Evolutionary conservation across 1,284 basidiomycete species (phyloP), one percentile per base, ranked within the genome.

Genomic region (Apiotrichum sp.): DNA sequence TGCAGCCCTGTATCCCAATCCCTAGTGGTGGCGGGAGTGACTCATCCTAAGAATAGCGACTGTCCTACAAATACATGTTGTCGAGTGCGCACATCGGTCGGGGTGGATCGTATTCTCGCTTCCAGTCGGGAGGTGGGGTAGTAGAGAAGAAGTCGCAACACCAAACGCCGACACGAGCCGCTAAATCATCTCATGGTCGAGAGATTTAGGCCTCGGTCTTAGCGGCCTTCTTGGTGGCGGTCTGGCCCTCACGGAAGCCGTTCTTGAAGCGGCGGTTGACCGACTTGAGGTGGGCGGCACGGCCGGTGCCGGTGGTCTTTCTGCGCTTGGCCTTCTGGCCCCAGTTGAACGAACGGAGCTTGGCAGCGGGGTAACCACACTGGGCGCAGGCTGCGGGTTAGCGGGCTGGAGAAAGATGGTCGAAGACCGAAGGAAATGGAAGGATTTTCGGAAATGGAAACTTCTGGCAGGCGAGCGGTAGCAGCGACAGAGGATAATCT

Each of bases 261-360:
- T 98, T 98, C 88, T 98, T 98, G 86, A 95, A 95, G 70, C 89
- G 84, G 74, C 89, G 85, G 66, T 86, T 85, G 52, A 96, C 93
- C 57, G 82, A 78, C 84, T 93, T 96, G 79, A 98, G 84, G 85
- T 93, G 86, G 66, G 83, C 82, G 93, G 97, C 96, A 73, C 95
- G 85, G 66, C 95, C 95, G 68, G 95, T 93, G 68, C 95, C 95
- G 65, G 74, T 93, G 55, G 93, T 96, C 86, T 96, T 95, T 86
- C 95, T 87, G 81, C 95, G 87, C 86, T 98, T 97, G 59, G 93
- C 95, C 85, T 98, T 98, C 77, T 87, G 83, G 68, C 92, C 91
- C 95, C 95, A 98, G 80, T 98, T 88, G 80, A 86, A 98, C 70
- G 89, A 93, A 74, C 95, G 86, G 72, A 93, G 81, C 82, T 93